Base-by-base conservation (phyloP, 179 eudicot genomes). In the Beta macrorhiza region DNA sequence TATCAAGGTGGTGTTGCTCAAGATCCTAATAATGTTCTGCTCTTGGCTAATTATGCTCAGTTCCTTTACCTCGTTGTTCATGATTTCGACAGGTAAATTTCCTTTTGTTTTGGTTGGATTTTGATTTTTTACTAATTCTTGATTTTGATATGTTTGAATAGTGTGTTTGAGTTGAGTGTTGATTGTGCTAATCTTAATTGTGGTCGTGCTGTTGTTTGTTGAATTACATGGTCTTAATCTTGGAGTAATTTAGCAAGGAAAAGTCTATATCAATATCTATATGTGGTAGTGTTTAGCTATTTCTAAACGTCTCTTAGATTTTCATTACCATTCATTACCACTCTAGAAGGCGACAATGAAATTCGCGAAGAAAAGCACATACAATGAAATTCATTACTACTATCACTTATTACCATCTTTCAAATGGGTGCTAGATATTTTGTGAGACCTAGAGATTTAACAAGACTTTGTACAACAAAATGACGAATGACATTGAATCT, bases 41-140 rank as follows among this genome's bases (percentile, higher is more conserved):
- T 97, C 20, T 93, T 94, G 20, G 89, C 93, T 5, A 97, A 97
- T 72, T 97, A 87, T 71, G 99, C 98, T 56, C 98, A 97, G 80
- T 97, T 97, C 67, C 92, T 97, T 70, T 92, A 89, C 89, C 85
- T 91, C 16, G 97, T 94, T 20, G 90, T 81, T 53, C 97, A 75
- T 19, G 99, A 94, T 73, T 89, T 69, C 49, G 91, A 91, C 88
- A 92, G 98, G 99, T 97, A 14, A 14, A 15, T 70, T 3, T 22
- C 12, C 64, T 57, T 19, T 64, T 45, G 19, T n/a, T 9, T 20
- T 8, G 37, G 68, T 42, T 37, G n/a, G 52, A 11, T 70, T 19
- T 17, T 70, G 56, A 0, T 17, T 65, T n/a, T 47, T n/a, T 47
- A 47, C 32, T 70, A 70, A 2, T 70, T 6, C 13, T 70, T 69